phyloP scores from a whole-genome alignment of 352 stramenopile species.

The Phytophthora ohioensis region DNA sequence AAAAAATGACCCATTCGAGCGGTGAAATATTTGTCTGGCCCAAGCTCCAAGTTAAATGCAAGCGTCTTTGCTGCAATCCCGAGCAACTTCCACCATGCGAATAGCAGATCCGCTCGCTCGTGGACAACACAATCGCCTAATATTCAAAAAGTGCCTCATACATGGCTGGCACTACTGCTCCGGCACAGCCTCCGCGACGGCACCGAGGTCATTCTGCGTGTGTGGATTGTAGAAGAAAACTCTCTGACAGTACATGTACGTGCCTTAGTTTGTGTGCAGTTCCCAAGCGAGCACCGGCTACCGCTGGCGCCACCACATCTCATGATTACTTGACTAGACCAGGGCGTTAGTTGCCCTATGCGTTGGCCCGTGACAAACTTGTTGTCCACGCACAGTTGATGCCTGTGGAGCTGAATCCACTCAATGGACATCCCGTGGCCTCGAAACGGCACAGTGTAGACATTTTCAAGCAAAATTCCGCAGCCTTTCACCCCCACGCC shows the following conservation, averaged over 20 bases:
- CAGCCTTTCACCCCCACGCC: slow-evolving; percentile 25
- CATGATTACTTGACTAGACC: slow-evolving; percentile 15
- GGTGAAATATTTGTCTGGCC: too few species aligned
- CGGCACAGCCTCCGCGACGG: not conserved
- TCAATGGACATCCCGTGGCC: slow-evolving; percentile 1
- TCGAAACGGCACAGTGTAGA: slow-evolving; percentile 16
- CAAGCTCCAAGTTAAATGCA: too few species aligned
- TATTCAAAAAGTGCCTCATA: too few species aligned
- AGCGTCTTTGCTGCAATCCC: too few species aligned
- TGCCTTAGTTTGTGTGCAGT: not conserved
- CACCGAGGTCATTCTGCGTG: slow-evolving; percentile 1
- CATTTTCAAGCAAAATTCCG: slow-evolving; percentile 32
- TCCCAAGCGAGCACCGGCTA: slow-evolving; percentile 23
- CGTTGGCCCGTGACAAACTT: not conserved
- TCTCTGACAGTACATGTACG: slow-evolving; percentile 12
- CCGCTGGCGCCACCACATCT: slow-evolving; percentile 10
- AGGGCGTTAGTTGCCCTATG: not conserved
- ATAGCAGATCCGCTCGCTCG: too few species aligned
- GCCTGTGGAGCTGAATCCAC: not conserved
- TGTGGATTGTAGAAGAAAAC: slow-evolving; percentile 33
- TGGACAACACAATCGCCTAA: too few species aligned
- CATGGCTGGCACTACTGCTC: not conserved
- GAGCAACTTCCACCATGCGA: too few species aligned
- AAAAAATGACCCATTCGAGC: too few species aligned
- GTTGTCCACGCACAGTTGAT: not conserved